phyloP scores from a whole-genome alignment of 345 rosid species.

The Bruguiera sexangula region DNA sequence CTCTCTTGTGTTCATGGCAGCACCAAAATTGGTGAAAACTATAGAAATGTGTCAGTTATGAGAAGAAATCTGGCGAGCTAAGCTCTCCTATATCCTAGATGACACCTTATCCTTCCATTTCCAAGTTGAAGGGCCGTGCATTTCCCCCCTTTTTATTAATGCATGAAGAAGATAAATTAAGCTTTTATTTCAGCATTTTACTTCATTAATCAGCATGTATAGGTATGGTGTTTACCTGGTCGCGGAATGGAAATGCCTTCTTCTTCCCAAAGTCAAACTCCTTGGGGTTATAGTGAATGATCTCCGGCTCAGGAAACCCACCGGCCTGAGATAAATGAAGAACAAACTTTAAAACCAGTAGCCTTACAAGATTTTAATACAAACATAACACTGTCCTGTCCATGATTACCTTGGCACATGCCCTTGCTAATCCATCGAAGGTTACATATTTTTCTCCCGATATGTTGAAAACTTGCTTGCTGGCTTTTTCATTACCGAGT shows the following conservation, averaged over 20 bases:
- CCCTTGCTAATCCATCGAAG: constrained; percentile 86
- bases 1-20: too few species aligned
- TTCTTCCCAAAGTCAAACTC: constrained; percentile 93
- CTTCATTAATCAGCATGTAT: background rate
- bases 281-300: constrained; percentile 81
- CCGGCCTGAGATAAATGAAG: constrained; percentile 54
- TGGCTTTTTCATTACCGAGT: constrained; percentile 85
- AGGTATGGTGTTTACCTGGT: constrained; percentile 53
- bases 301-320: constrained; percentile 93
- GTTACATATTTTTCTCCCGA: constrained; percentile 91
- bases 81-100: too few species aligned
- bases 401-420: constrained; percentile 85
- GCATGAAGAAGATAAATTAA: too few species aligned
- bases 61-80: too few species aligned
- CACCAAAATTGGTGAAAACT: too few species aligned
- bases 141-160: too few species aligned
- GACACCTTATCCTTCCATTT: too few species aligned
- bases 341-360: background rate
- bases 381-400: too few species aligned
- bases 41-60: too few species aligned
- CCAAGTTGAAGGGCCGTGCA: too few species aligned
- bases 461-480: constrained; percentile 81
- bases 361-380: background rate
- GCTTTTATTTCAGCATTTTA: too few species aligned
- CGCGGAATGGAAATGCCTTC: constrained; percentile 98